Percentiles rank a stretch among this genome's conserved stretches.
Evolutionary conservation across 2,329 filamentous ascomycete genomes (phyloP).

Genomic region (Ceratocystis eucalypticola): DNA sequence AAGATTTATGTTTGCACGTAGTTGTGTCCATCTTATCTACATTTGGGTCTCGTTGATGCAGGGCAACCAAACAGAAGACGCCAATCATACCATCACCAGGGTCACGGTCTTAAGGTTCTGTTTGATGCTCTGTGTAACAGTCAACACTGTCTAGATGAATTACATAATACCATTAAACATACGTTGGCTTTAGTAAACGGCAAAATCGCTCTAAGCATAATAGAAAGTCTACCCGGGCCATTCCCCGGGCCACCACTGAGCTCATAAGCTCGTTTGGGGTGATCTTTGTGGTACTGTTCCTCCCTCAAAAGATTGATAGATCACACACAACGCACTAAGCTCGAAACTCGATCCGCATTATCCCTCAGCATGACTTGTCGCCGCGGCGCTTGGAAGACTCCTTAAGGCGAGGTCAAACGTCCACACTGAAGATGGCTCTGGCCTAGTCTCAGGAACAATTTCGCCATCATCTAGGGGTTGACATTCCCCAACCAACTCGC

Average conservation of each 20-base stretch:
- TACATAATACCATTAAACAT: neutral
- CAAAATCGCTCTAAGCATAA: neutral
- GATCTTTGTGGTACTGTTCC: neutral
- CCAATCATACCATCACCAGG: neutral
- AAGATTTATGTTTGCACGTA: neutral
- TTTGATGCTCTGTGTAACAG: neutral
- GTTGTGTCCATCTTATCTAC: neutral
- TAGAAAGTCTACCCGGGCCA: neutral
- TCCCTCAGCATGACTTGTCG: neutral
- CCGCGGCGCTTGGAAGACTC: neutral
- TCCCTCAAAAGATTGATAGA: neutral
- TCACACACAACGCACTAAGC: neutral
- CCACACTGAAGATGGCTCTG: neutral
- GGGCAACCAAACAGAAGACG: neutral
- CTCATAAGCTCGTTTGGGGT: neutral
- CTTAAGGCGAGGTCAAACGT: neutral
- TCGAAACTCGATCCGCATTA: neutral
- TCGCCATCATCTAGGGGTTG: neutral
- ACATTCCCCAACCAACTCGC: neutral
- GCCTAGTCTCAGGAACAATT: neutral
- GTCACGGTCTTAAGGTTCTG: neutral
- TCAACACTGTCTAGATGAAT: neutral
- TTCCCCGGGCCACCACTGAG: neutral
- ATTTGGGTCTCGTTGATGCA: neutral
- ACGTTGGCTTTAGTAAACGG: neutral